These are phyloP conservation scores for Marsdenia floribunda DNA, from an alignment of 257 asterid species.

Conservation along the genomic window DNA sequence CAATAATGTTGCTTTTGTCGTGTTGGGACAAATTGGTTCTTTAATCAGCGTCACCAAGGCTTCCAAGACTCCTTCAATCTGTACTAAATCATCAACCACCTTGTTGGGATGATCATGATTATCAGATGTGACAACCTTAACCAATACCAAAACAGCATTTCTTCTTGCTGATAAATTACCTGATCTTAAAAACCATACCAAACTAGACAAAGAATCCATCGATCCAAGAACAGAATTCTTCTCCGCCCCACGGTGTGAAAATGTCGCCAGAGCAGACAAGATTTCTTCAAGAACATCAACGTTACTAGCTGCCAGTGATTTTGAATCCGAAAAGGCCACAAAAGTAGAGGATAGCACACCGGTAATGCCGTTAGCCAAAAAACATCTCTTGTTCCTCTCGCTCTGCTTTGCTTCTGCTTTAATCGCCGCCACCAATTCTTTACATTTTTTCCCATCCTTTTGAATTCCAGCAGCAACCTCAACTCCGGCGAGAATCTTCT, in stretches of 20 bases:
- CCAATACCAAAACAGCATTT: slow-evolving; percentile 26
- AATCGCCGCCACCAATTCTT: slow-evolving; percentile 23
- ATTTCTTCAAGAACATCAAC: slow-evolving; percentile 25
- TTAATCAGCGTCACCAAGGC: slow-evolving; percentile 36
- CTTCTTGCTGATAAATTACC: slow-evolving; percentile 26
- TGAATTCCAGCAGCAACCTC: slow-evolving; percentile 2
- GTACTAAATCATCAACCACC: slow-evolving; percentile 3
- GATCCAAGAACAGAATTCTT: slow-evolving; percentile 27
- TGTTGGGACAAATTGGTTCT: slow-evolving; percentile 40
- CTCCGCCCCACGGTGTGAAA: slow-evolving; percentile 31
- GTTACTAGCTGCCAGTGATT: background rate
- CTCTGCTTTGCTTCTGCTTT: slow-evolving; percentile 33
- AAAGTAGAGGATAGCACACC: slow-evolving; percentile 34
- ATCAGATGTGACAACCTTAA: slow-evolving; percentile 13
- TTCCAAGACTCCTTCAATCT: slow-evolving; percentile 31
- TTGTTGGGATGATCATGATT: background rate
- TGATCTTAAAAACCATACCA: slow-evolving; percentile 30
- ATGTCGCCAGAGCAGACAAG: slow-evolving; percentile 25
- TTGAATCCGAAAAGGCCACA: slow-evolving; percentile 10
- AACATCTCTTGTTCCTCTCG: slow-evolving; percentile 37
- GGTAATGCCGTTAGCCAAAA: slow-evolving; percentile 23
- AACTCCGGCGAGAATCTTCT: slow-evolving; percentile 18
- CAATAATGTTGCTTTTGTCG: slow-evolving; percentile 44
- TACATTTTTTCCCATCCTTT: slow-evolving; percentile 20
- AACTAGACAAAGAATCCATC: slow-evolving; percentile 22